Base-by-base conservation (phyloP, 148 eudicot genomes). In the Camellia sinensis region DNA sequence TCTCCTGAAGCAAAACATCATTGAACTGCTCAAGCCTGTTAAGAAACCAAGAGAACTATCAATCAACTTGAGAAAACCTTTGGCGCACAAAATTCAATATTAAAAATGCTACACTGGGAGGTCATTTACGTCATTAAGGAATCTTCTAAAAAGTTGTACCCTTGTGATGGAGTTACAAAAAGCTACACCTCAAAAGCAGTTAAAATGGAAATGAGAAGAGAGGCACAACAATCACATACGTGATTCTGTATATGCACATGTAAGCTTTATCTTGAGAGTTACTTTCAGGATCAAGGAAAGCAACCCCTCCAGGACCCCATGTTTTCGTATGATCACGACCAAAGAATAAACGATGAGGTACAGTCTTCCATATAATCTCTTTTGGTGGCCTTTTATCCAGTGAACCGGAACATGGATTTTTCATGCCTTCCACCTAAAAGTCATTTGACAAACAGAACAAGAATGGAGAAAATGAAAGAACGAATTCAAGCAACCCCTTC, bases 281-380 rank as follows among this genome's bases (percentile, higher is more conserved):
- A 77, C 90, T 90, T 82, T 84, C 89, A 76, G 99, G 99, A 79
- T 91, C 87, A 77, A 96, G 93, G 82, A 96, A 96, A 84, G 99
- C 99, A 83, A 86, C 97, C 65, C 99, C 99, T 52, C 98, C 99
- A 73, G 88, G 90, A 71, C 99, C 99, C 99, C 99, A 96, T 57
- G 95, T 89, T 53, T 9, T 77, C 5, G 88, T 83, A 71, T 75
- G 52, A 57, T 92, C 99, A 81, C 83, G 94, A 71, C 89, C 99
- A 82, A 93, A 96, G 84, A 96, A 91, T 76, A 93, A 80, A 75
- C 98, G 95, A 81, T 93, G 97, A 76, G 92, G 90, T 46, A 91
- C 71, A 65, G 70, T 79, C 82, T 84, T 93, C 97, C 99, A 91
- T 77, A 85, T 3, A 76, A 80, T 83, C 75, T 84, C 98, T 83